Conservation (phyloP, 2,329 filamentous ascomycete genomes). For the Ilyonectria sp. region DNA sequence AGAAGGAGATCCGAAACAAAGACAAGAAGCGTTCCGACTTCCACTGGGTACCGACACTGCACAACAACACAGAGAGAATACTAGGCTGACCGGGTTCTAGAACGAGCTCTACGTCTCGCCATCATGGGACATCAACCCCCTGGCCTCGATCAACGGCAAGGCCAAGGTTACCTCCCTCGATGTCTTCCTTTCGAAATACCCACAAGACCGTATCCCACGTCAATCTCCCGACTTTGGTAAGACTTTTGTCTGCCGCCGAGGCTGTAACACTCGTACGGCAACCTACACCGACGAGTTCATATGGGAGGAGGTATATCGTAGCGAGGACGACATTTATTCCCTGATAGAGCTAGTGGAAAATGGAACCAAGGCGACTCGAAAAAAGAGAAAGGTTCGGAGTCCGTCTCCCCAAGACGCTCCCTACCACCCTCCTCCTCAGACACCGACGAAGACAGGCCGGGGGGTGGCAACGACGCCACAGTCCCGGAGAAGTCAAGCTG, state of each 20-base stretch:
- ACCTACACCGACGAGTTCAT: conserved; percentile 93
- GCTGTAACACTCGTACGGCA: conserved; percentile 89
- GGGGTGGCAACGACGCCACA: conserved; percentile 50
- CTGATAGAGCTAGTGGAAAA: conserved; percentile 78
- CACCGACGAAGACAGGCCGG: conserved; percentile 55
- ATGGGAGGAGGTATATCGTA: conserved; percentile 89
- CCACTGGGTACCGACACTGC: conserved; percentile 68
- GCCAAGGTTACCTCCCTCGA: conserved; percentile 83
- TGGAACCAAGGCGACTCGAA: conserved; percentile 78
- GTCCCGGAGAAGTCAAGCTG: conserved; percentile 48
- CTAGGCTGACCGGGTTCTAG: conserved; percentile 53
- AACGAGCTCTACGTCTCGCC: conserved; percentile 95
- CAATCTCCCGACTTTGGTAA: conserved; percentile 84
- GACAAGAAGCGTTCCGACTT: conserved; percentile 87
- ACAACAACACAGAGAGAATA: neutral
- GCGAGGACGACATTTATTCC: conserved; percentile 73
- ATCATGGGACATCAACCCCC: conserved; percentile 87
- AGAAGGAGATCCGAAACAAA: conserved; percentile 89
- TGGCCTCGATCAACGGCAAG: conserved; percentile 92
- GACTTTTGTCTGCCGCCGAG: conserved; percentile 90
- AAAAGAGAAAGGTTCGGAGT: conserved; percentile 50
- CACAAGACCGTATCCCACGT: conserved; percentile 81
- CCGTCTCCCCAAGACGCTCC: conserved; percentile 51
- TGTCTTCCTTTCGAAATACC: conserved; percentile 78
- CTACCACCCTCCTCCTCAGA: conserved; percentile 55